A percentile compares a stretch with the other conserved stretches of the same genome.
Conservation (phyloP, 441 rosid species). For the Bruguiera hainesii region DNA sequence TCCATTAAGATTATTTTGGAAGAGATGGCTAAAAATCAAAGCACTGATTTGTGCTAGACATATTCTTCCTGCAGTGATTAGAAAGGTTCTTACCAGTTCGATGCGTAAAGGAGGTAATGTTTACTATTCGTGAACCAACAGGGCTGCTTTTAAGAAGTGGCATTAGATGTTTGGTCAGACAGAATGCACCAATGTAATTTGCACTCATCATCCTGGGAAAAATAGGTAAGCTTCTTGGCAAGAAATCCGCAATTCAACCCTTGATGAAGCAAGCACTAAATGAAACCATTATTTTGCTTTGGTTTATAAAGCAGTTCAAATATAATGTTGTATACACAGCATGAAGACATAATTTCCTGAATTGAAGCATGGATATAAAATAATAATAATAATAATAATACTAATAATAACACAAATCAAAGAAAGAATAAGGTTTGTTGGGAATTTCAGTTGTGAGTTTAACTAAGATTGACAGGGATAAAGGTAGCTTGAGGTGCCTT, state of each 20-base stretch:
- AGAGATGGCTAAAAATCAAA: slow-evolving; percentile 4
- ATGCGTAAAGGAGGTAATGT: slow-evolving; percentile 91
- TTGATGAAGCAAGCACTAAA: neutral
- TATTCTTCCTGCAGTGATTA: slow-evolving; percentile 9
- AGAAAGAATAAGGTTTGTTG: neutral
- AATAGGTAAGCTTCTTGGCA: slow-evolving; percentile 14
- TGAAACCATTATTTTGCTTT: neutral
- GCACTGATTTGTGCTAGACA: neutral
- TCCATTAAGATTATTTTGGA: neutral
- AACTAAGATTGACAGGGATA: neutral
- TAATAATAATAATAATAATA: no score
- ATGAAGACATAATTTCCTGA: no score
- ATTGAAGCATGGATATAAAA: no score
- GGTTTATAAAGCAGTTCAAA: neutral
- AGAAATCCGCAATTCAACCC: neutral
- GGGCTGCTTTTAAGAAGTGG: slow-evolving; percentile 78
- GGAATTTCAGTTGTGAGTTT: no score
- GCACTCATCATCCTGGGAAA: slow-evolving; percentile 77
- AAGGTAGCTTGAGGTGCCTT: neutral
- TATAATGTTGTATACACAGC: no score
- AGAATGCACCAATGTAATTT: slow-evolving; percentile 76
- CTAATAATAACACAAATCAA: neutral
- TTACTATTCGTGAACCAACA: slow-evolving; percentile 78
- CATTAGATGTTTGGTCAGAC: slow-evolving; percentile 61
- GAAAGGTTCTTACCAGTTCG: slow-evolving; percentile 47